A percentile compares a stretch with the other conserved stretches of the same genome.
These are phyloP conservation scores for Plasmodium relictum DNA, from an alignment of 169 alveolate species.

Conservation along the genomic window DNA sequence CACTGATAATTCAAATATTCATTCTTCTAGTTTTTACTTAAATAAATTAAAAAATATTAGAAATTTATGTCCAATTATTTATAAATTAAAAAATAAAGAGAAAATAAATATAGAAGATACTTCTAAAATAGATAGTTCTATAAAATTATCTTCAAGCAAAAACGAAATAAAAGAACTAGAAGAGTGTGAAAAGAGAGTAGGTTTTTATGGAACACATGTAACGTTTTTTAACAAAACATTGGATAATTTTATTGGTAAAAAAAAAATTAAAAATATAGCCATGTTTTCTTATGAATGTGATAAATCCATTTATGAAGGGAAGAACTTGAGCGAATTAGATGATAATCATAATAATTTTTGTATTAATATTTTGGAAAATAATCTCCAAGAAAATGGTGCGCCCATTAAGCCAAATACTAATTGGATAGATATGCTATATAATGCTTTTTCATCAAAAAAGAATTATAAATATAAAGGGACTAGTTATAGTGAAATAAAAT, in stretches of 20 bases:
- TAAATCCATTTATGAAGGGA: conserved; percentile 35
- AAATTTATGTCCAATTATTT: conserved; percentile 48
- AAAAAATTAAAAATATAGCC: conserved; percentile 35
- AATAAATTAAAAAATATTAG: conserved; percentile 34
- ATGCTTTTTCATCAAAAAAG: conserved; percentile 46
- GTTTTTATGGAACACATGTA: conserved; percentile 51
- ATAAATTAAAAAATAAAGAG: conserved; percentile 32
- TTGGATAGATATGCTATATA: conserved; percentile 67
- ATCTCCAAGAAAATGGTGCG: conserved; percentile 10
- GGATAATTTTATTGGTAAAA: conserved; percentile 62
- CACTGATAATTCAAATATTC: conserved; percentile 60
- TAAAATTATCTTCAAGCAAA: conserved; percentile 17
- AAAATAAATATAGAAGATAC: conserved; percentile 21
- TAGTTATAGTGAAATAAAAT: conserved; percentile 46
- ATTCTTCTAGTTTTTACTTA: conserved; percentile 45
- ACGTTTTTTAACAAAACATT: conserved; percentile 29
- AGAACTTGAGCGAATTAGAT: conserved; percentile 62
- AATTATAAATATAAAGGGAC: conserved; percentile 16
- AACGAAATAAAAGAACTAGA: conserved; percentile 22
- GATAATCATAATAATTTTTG: conserved; percentile 45
- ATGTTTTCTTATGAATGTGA: conserved; percentile 77
- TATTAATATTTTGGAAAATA: conserved; percentile 29
- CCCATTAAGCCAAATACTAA: conserved; percentile 37
- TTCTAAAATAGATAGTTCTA: conserved; percentile 25
- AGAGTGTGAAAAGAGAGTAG: conserved; percentile 48